Evolutionary conservation across 2,329 filamentous ascomycete species (phyloP).

Genomic region (Fusarium clavum): DNA sequence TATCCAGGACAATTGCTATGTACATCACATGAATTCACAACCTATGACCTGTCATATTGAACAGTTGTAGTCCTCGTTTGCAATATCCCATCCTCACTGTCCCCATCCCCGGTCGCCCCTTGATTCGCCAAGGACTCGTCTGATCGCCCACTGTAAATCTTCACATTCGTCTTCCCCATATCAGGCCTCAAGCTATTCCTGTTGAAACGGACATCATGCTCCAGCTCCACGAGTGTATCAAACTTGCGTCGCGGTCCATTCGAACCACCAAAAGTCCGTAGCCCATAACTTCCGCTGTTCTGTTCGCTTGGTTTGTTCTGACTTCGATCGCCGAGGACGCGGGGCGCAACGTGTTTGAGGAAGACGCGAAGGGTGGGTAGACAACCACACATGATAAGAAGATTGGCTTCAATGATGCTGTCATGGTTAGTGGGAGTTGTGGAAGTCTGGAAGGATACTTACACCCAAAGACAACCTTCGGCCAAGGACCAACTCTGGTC

Average conservation of each 20-base stretch:
- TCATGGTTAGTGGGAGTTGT: fast-evolving
- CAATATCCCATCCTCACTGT: conserved; percentile 13
- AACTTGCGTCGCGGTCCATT: conserved; percentile 13
- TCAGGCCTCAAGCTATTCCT: conserved; percentile 1
- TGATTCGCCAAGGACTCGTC: conserved; percentile 4
- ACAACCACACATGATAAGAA: conserved; percentile 12
- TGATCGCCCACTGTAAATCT: neutral
- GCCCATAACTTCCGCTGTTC: neutral
- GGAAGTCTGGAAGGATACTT: fast-evolving
- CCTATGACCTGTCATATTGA: neutral
- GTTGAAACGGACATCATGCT: conserved; percentile 12
- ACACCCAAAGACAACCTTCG: conserved; percentile 21
- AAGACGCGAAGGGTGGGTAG: conserved; percentile 16
- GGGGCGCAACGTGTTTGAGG: conserved; percentile 10
- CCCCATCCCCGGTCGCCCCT: neutral
- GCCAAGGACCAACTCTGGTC: conserved; percentile 18
- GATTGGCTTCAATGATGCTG: conserved; percentile 16
- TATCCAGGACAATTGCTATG: neutral
- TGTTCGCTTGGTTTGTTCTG: neutral
- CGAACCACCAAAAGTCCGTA: conserved; percentile 11
- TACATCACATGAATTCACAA: fast-evolving
- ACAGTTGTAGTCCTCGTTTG: conserved; percentile 12
- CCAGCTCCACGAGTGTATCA: conserved; percentile 16
- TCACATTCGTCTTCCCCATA: neutral
- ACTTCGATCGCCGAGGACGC: conserved; percentile 14